Evolutionary conservation across 202 grass and related monocot species (phyloP), one percentile per base, ranked within the genome.

Genomic region (Setaria italica): DNA sequence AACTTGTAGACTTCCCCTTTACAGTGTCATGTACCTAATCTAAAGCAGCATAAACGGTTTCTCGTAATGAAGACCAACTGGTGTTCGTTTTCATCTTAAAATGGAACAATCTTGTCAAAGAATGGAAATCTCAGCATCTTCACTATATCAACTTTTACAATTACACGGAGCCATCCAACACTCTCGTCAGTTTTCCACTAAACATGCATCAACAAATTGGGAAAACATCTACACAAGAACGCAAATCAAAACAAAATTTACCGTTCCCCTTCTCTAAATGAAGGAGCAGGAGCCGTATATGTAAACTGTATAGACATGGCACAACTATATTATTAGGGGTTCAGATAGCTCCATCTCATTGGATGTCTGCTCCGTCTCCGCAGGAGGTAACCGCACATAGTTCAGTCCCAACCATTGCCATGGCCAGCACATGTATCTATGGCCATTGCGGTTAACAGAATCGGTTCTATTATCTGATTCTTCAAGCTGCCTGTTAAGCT

Each of bases 341-440:
- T 96, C 96, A 7, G 96, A 94, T 5, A 98, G 67, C 80, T 95
- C 96, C 96, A 92, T 95, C 86, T 95, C 96, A 63, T 94, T 95
- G 20, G 84, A 87, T 43, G 53, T 86, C 80, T 89, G 84, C 11
- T 78, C 84, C 2, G 78, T 20, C 51, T 92, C 90, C 4, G 76
- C 51, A 0, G 87, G 89, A 5, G 82, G 85, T 25, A 88, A 64
- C 25, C 80, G 84, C 42, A 94, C 96, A 43, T 91, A 87, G 86
- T 98, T 94, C 66, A 95, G 79, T 8, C 91, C 91, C 71, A 95
- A 77, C 95, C 91, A 95, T 80, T 98, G 93, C 95, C 95, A 95
- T 6, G 93, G 95, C 93, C 95, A 95, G 88, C 95, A 95, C 50
- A 91, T 76, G 9, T 98, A 95, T 74, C 93, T 88, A 71, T 89